Percentiles rank a stretch among this genome's conserved stretches.
These are phyloP conservation scores for Hymenoscyphus occultus DNA, from an alignment of 2,329 filamentous ascomycete species.

Conservation along the genomic window DNA sequence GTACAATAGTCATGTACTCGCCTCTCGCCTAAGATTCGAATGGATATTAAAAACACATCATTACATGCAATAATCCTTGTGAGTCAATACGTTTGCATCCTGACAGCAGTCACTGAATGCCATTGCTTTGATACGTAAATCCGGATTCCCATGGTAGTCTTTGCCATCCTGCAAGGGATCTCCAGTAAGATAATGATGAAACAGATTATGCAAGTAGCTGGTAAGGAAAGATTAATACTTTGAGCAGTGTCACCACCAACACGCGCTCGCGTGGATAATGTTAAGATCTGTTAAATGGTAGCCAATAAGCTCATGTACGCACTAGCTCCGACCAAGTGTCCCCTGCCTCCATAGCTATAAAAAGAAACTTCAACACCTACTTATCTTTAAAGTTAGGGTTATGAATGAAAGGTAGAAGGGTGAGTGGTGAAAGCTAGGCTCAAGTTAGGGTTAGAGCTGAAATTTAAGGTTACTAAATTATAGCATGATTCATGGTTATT, in stretches of 20 bases:
- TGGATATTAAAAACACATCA: background rate
- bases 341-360: background rate
- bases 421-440: too few species aligned
- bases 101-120: background rate
- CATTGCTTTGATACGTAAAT: background rate
- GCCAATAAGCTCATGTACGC: too few species aligned
- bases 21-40: background rate
- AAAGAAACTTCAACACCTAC: background rate
- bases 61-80: background rate
- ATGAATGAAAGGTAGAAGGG: too few species aligned
- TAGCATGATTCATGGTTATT: too few species aligned
- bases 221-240: background rate
- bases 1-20: background rate
- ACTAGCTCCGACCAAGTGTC: too few species aligned
- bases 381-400: too few species aligned
- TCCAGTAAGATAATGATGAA: background rate
- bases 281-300: too few species aligned
- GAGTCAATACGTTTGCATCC: background rate
- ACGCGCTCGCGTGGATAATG: background rate
- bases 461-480: too few species aligned
- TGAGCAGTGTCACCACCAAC: background rate
- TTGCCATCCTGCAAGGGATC: background rate
- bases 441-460: too few species aligned
- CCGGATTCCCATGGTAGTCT: background rate
- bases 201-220: background rate